Evolutionary conservation across 2,329 filamentous ascomycete genomes (phyloP).

Genomic region (Leptographium wingfieldii): DNA sequence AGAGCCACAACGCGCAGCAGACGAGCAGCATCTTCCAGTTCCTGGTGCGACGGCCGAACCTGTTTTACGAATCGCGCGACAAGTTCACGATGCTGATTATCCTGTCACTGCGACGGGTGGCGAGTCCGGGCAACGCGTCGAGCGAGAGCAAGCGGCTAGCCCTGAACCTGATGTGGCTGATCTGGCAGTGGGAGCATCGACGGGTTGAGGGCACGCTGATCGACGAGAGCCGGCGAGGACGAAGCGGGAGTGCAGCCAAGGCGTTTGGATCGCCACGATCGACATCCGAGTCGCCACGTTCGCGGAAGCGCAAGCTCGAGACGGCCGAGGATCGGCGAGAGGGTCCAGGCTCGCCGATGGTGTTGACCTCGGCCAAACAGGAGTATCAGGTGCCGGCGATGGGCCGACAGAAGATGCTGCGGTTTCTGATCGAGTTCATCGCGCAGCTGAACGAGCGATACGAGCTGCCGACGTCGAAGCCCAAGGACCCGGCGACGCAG

Average conservation of each 20-base stretch:
- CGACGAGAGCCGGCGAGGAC: conserved; percentile 3
- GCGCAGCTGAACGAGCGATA: conserved; percentile 80
- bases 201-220: conserved; percentile 50
- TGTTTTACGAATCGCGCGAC: conserved; percentile 92
- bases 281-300: conserved; percentile 56
- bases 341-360: conserved; percentile 17
- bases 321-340: conserved; percentile 27
- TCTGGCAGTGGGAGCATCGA: conserved; percentile 86
- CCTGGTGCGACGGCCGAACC: conserved; percentile 75
- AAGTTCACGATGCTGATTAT: conserved; percentile 86
- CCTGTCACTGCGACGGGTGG: conserved; percentile 77
- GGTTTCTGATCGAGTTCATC: conserved; percentile 93
- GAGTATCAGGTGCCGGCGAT: conserved; percentile 57
- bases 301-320: conserved; percentile 45
- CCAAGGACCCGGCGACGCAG: conserved; percentile 37
- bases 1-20: conserved; percentile 89
- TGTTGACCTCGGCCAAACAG: conserved; percentile 31
- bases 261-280: conserved; percentile 16
- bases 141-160: conserved; percentile 87
- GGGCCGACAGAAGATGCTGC: conserved; percentile 70
- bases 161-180: conserved; percentile 77
- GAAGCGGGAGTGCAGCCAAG: background rate
- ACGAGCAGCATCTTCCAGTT: conserved; percentile 98
- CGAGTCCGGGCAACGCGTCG: conserved; percentile 67
- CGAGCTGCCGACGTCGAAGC: conserved; percentile 57